Evolutionary conservation across 208 protist species (phyloP).

Genomic region (Wallacemonas sp.): DNA sequence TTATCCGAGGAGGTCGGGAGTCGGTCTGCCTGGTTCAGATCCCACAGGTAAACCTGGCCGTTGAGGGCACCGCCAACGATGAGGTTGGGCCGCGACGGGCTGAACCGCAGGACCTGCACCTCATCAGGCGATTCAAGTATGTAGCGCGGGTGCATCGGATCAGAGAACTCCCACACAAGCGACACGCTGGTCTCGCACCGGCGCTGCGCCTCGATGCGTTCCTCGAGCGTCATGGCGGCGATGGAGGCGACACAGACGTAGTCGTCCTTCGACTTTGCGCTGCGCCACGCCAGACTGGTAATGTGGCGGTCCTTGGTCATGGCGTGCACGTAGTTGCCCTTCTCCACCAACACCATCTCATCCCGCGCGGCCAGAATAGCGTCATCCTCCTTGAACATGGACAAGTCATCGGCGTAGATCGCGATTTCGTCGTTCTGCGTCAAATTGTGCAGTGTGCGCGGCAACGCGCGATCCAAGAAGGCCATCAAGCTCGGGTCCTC

Average conservation of each 20-base stretch:
- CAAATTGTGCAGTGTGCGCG: constrained; percentile 80
- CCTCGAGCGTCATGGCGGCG: constrained; percentile 48
- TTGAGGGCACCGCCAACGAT: constrained; percentile 88
- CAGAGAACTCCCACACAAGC: constrained; percentile 88
- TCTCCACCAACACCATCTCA: constrained; percentile 80
- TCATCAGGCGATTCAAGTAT: constrained; percentile 87
- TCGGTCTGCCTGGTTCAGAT: constrained; percentile 59
- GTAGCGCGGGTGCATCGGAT: constrained; percentile 90
- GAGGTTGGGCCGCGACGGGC: constrained; percentile 73
- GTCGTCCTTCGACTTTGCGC: constrained; percentile 58
- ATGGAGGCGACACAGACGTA: constrained; percentile 84
- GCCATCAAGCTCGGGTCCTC: constrained; percentile 56
- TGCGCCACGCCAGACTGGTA: constrained; percentile 81
- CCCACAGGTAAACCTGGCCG: constrained; percentile 91
- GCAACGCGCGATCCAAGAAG: constrained; percentile 81
- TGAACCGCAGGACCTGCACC: constrained; percentile 89
- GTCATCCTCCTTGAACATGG: constrained; percentile 86
- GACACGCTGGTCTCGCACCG: constrained; percentile 73
- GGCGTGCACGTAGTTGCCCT: constrained; percentile 84
- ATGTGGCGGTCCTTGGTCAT: constrained; percentile 78
- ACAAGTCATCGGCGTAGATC: constrained; percentile 89
- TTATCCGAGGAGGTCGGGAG: constrained; percentile 20
- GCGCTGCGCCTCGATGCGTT: constrained; percentile 73
- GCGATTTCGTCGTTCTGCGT: constrained; percentile 82
- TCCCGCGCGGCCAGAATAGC: constrained; percentile 79